These are phyloP conservation scores for Dalbergia cochinchinensis DNA, from an alignment of 306 rosid species.

Conservation along the genomic window DNA sequence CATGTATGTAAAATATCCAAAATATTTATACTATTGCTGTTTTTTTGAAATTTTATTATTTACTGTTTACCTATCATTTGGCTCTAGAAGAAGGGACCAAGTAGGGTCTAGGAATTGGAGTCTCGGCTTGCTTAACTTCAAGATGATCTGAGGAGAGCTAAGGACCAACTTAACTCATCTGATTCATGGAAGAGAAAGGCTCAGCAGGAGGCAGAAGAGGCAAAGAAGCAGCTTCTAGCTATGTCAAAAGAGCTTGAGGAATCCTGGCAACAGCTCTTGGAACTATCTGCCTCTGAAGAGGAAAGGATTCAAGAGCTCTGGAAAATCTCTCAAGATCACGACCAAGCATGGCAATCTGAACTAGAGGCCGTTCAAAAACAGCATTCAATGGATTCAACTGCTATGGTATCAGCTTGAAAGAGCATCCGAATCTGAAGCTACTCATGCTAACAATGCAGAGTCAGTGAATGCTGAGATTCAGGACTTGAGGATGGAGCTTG, in stretches of 20 bases:
- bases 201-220: constrained; percentile 83
- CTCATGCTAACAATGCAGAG: constrained; percentile 59
- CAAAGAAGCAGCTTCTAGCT: constrained; percentile 60
- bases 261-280: constrained; percentile 74
- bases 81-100: constrained; percentile 68
- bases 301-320: constrained; percentile 77
- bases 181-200: constrained; percentile 70
- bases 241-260: constrained; percentile 74
- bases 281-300: constrained; percentile 80
- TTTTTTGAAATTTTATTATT: not conserved
- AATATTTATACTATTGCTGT: not conserved
- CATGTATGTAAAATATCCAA: not conserved
- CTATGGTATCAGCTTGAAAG: constrained; percentile 78
- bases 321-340: constrained; percentile 84
- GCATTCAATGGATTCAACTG: constrained; percentile 86
- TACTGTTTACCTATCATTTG: constrained; percentile 27
- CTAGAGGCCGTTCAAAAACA: constrained; percentile 90
- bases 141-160: constrained; percentile 75
- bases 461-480: constrained; percentile 71
- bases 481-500: constrained; percentile 69
- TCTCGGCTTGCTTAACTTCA: constrained; percentile 71
- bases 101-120: constrained; percentile 72
- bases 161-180: constrained; percentile 70
- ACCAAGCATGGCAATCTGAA: constrained; percentile 92
- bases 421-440: constrained; percentile 65